Percentiles rank a stretch among this genome's conserved stretches.
These are phyloP conservation scores for Hyaloscypha finlandica DNA, from an alignment of 495 filamentous ascomycete species.

Conservation along the genomic window DNA sequence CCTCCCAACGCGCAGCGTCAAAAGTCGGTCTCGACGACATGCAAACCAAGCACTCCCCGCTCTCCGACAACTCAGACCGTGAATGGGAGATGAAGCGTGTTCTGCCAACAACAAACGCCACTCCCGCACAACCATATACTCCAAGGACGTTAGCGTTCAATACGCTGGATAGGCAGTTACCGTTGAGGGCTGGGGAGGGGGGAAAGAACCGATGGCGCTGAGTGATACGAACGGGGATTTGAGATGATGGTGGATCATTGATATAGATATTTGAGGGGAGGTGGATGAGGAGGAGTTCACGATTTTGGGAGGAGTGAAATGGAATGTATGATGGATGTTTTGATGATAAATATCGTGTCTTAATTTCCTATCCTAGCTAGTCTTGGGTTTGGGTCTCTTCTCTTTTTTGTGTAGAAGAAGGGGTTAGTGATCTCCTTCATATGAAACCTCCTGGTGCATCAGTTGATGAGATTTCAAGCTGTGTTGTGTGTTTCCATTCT, in stretches of 20 bases:
- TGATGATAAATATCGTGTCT: not conserved
- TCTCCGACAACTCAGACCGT: constrained; percentile 30
- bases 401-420: not conserved
- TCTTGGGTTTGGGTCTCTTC: constrained; percentile 3
- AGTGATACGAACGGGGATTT: not conserved
- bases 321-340: not conserved
- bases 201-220: not conserved
- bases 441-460: not conserved
- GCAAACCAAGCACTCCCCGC: constrained; percentile 34
- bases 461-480: not conserved
- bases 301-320: not conserved
- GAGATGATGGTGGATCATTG: not conserved
- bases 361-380: constrained; percentile 8
- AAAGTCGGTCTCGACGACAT: constrained; percentile 41
- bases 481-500: not conserved
- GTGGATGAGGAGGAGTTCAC: not conserved
- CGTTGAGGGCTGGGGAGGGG: constrained; percentile 31
- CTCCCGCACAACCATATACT: constrained; percentile 42
- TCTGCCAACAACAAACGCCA: constrained; percentile 33
- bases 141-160: constrained; percentile 58
- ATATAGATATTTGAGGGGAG: not conserved
- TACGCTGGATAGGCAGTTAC: constrained; percentile 51
- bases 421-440: not conserved
- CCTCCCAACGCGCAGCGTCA: constrained; percentile 30
- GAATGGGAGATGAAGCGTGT: constrained; percentile 48